phyloP scores from a whole-genome alignment of 768 basidiomycete species.

The Hortiboletus campestris region DNA sequence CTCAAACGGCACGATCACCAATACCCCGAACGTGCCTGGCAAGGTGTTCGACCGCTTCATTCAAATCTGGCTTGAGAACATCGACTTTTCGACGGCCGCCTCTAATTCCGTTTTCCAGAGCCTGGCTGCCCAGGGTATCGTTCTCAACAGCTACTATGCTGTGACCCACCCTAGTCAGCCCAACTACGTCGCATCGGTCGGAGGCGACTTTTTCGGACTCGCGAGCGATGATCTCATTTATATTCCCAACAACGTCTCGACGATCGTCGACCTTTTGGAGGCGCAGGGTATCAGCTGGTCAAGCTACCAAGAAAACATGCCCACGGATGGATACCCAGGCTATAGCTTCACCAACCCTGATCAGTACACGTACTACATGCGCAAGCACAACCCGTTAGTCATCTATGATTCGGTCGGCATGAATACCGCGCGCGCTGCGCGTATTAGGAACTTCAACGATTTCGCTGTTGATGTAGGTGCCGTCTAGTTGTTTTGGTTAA shows the following conservation, averaged over 20 bases:
- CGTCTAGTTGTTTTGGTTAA: not conserved
- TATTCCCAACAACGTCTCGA: conserved; percentile 50
- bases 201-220: conserved; percentile 57
- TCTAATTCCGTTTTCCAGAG: conserved; percentile 30
- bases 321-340: conserved; percentile 44
- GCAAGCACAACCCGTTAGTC: conserved; percentile 56
- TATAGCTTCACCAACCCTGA: conserved; percentile 34
- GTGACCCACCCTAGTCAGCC: conserved; percentile 62
- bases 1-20: conserved; percentile 43
- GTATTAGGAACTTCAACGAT: conserved; percentile 61
- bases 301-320: conserved; percentile 60
- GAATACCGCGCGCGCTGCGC: conserved; percentile 38
- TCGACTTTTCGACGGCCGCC: conserved; percentile 41
- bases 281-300: conserved; percentile 57
- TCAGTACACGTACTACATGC: conserved; percentile 49
- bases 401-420: conserved; percentile 51
- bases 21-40: conserved; percentile 38
- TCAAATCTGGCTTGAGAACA: conserved; percentile 65
- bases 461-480: conserved; percentile 51
- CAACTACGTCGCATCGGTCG: conserved; percentile 49
- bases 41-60: conserved; percentile 49
- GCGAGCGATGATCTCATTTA: conserved; percentile 35
- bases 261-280: conserved; percentile 60
- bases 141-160: conserved; percentile 45
- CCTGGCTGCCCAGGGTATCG: conserved; percentile 50